phyloP scores from a whole-genome alignment of 192 early-diverging fungal genomes.

The Linnemannia schmuckeri region DNA sequence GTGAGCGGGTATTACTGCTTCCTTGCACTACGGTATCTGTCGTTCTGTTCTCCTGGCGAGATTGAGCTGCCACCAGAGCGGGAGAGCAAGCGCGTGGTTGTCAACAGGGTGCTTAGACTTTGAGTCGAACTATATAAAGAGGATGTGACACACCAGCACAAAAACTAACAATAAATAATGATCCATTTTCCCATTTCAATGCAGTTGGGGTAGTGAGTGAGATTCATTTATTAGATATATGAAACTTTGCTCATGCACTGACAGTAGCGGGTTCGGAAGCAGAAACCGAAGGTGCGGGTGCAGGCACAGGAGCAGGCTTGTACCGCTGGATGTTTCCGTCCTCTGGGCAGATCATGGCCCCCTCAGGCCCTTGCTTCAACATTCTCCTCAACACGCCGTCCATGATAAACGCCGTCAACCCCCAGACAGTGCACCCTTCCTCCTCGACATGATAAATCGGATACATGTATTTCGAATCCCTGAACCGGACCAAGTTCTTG shows the following conservation, averaged over 20 bases:
- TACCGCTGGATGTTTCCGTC: slow-evolving; percentile 35
- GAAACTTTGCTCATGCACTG: background rate
- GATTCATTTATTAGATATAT: background rate
- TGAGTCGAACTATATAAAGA: too few relatives aligned
- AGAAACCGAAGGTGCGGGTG: background rate
- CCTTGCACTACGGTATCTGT: too few relatives aligned
- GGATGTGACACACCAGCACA: too few relatives aligned
- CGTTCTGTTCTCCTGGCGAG: too few relatives aligned
- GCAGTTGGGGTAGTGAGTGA: background rate
- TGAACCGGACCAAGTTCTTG: slow-evolving; percentile 61
- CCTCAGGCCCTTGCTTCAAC: slow-evolving; percentile 22
- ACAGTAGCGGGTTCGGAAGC: background rate
- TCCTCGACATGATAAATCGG: slow-evolving; percentile 66
- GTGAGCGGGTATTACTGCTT: too few relatives aligned
- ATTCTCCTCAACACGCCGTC: slow-evolving; percentile 62
- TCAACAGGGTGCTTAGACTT: too few relatives aligned
- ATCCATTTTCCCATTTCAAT: too few relatives aligned
- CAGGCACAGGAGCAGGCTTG: slow-evolving; percentile 12
- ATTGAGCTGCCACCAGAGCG: too few relatives aligned
- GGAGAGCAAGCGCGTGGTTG: too few relatives aligned
- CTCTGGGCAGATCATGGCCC: slow-evolving; percentile 44
- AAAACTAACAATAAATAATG: too few relatives aligned
- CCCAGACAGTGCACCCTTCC: slow-evolving; percentile 70
- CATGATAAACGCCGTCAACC: slow-evolving; percentile 86
- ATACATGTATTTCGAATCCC: slow-evolving; percentile 63